Percentiles rank a stretch among this genome's conserved stretches.
Conservation (phyloP, 2,329 filamentous ascomycete genomes). For the Fusarium sp. region DNA sequence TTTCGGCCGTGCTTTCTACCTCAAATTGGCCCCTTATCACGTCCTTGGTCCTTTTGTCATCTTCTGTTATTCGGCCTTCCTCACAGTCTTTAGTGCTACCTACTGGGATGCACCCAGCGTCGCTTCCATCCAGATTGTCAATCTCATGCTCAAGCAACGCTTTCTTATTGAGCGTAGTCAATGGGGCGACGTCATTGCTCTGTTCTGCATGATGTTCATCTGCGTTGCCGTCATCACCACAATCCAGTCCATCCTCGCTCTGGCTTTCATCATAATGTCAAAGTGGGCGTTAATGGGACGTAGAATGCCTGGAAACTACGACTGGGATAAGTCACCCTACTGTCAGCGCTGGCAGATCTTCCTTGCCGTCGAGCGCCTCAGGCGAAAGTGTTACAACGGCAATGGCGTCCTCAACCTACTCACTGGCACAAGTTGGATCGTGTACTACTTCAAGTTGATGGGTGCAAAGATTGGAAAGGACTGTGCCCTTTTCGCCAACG, state of each 20-base stretch:
- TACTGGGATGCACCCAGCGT: conserved; percentile 21
- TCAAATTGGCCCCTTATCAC: conserved; percentile 10
- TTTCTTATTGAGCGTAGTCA: neutral
- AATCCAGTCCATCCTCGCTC: neutral
- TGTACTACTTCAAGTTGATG: conserved; percentile 5
- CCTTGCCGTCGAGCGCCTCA: conserved; percentile 6
- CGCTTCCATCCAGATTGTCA: conserved; percentile 10
- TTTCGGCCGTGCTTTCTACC: conserved; percentile 15
- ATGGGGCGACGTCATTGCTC: conserved; percentile 12
- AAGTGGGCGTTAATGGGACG: conserved; percentile 19
- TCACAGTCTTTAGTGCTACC: neutral
- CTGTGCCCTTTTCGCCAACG: conserved; percentile 12
- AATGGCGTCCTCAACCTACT: neutral
- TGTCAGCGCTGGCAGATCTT: conserved; percentile 29
- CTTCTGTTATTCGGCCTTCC: conserved; percentile 12
- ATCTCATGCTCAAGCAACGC: neutral
- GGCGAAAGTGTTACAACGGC: conserved; percentile 2
- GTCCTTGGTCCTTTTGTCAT: neutral
- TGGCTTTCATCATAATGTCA: neutral
- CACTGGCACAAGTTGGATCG: neutral
- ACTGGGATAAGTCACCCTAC: conserved; percentile 22
- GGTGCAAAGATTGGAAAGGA: conserved; percentile 20
- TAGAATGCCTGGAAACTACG: conserved; percentile 17
- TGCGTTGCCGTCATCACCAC: conserved; percentile 1
- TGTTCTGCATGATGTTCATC: conserved; percentile 7